Evolutionary conservation across 805 yeast genomes (phyloP).

Genomic region (Candida maltosa): DNA sequence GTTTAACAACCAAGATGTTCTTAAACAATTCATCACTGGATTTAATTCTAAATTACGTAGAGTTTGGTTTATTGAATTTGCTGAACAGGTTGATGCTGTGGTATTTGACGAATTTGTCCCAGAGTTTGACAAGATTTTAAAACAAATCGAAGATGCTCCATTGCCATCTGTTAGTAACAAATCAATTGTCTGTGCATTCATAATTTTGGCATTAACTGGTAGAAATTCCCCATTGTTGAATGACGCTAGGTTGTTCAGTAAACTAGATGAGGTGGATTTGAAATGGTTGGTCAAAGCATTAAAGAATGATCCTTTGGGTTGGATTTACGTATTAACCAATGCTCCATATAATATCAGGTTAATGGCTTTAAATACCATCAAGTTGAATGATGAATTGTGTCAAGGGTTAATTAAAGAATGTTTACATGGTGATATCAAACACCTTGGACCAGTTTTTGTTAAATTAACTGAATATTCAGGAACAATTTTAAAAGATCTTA

Average conservation of each 20-base stretch:
- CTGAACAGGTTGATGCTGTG: constrained; percentile 22
- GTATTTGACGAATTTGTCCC: constrained; percentile 16
- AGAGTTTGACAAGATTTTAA: constrained; percentile 22
- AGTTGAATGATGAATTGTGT: constrained; percentile 33
- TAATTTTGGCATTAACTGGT: constrained; percentile 27
- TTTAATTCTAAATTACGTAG: constrained; percentile 60
- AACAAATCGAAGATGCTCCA: constrained; percentile 51
- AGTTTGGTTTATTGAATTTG: constrained; percentile 62
- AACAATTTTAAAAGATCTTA: constrained; percentile 14
- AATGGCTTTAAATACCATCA: constrained; percentile 28
- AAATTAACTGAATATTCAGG: constrained; percentile 17
- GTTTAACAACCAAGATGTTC: constrained; percentile 14
- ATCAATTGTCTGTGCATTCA: constrained; percentile 54
- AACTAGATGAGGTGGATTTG: constrained; percentile 45
- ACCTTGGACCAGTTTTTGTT: constrained; percentile 22
- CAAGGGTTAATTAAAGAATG: constrained; percentile 39
- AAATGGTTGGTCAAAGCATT: constrained; percentile 53
- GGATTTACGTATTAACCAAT: constrained; percentile 42
- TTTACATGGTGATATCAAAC: constrained; percentile 10
- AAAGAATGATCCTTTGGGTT: constrained; percentile 12
- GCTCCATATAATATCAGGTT: constrained; percentile 33
- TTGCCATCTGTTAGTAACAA: constrained; percentile 50
- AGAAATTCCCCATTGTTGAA: constrained; percentile 36
- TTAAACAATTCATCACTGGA: constrained; percentile 50
- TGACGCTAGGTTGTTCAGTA: constrained; percentile 47